phyloP scores from a whole-genome alignment of 306 rosid genomes.

The Ziziphus jujuba region DNA sequence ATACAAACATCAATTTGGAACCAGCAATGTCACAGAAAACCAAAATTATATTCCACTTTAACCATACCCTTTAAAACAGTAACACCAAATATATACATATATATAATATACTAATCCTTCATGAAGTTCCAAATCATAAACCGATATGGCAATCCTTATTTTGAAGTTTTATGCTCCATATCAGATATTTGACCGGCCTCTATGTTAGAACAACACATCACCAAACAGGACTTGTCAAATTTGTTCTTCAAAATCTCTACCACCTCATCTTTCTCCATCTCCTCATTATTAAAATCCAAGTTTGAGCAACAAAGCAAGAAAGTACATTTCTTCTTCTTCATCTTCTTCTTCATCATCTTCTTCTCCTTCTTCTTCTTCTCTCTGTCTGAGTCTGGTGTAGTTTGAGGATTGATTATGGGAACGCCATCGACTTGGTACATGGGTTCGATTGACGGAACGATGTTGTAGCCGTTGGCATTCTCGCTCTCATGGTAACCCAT shows the following conservation, averaged over 20 bases:
- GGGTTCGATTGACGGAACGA: background rate
- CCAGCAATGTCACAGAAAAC: no score
- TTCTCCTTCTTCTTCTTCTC: slow-evolving; percentile 23
- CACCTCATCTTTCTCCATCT: slow-evolving; percentile 14
- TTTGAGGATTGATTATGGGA: background rate
- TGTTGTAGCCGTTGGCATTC: background rate
- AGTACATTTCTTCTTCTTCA: background rate
- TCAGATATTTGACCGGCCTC: background rate
- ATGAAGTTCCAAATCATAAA: no score
- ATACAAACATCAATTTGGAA: no score
- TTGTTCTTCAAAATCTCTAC: slow-evolving; percentile 7
- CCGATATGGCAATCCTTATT: no score
- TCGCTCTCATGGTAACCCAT: background rate
- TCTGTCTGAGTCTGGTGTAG: background rate
- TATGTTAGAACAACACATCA: slow-evolving; percentile 18
- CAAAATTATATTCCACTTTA: no score
- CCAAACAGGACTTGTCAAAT: slow-evolving; percentile 13
- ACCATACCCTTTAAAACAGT: no score
- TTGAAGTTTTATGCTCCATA: no score
- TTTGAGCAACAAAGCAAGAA: slow-evolving; percentile 35
- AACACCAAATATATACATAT: no score
- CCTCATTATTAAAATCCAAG: slow-evolving; percentile 18
- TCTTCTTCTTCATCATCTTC: no score
- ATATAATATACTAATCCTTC: no score
- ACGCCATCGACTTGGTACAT: background rate